Evolutionary conservation across 805 yeast species (phyloP).

Genomic region (Lipomyces spencermartinsiae): DNA sequence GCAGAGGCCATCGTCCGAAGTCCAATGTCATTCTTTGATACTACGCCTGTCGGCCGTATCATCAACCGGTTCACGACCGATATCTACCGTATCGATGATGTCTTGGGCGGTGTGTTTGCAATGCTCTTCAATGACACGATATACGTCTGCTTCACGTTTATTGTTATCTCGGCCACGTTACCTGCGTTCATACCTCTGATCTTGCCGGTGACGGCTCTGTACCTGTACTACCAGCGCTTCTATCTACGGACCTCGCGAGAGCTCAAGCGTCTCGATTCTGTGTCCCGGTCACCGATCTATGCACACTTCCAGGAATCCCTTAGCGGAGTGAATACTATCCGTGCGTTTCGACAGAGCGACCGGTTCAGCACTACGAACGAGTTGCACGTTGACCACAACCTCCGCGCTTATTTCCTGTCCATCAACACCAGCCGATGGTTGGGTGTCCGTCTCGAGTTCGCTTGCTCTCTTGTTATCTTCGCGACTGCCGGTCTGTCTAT

Average conservation of each 20-base stretch:
- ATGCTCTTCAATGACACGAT: constrained; percentile 48
- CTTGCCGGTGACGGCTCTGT: constrained; percentile 69
- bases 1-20: constrained; percentile 76
- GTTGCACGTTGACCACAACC: constrained; percentile 73
- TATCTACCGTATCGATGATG: constrained; percentile 85
- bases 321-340: constrained; percentile 75
- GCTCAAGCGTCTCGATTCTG: constrained; percentile 72
- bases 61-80: constrained; percentile 91
- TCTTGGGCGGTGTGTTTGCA: constrained; percentile 50
- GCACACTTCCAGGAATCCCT: constrained; percentile 84
- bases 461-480: constrained; percentile 87
- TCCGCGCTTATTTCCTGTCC: constrained; percentile 92
- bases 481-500: constrained; percentile 86
- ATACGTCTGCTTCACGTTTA: constrained; percentile 62
- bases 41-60: constrained; percentile 93
- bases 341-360: constrained; percentile 72
- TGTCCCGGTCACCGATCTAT: constrained; percentile 76
- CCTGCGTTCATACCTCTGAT: constrained; percentile 82
- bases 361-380: constrained; percentile 66
- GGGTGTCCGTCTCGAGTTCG: constrained; percentile 88
- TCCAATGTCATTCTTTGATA: constrained; percentile 95
- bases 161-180: constrained; percentile 82
- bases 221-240: constrained; percentile 71
- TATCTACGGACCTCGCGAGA: constrained; percentile 78
- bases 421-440: constrained; percentile 96